Conservation (phyloP, 1,284 basidiomycete species). For the Trichosporon faecale region DNA sequence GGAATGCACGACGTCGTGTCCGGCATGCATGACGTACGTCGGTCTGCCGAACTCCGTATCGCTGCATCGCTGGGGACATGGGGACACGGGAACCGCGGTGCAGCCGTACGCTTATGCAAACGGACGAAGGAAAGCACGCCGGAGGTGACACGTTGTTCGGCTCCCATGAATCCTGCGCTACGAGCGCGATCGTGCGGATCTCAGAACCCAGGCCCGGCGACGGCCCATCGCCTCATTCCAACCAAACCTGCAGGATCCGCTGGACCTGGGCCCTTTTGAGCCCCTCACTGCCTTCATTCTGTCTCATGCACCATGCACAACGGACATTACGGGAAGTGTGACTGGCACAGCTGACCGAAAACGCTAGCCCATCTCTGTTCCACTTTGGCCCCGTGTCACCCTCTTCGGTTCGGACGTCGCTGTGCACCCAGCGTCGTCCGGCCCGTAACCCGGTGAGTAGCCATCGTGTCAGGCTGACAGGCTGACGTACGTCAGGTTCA, state of each 20-base stretch:
- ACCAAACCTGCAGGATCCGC: background rate
- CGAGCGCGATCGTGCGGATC: background rate
- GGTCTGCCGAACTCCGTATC: background rate
- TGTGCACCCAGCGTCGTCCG: background rate
- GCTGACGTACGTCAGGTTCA: background rate
- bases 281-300: background rate
- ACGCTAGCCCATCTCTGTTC: background rate
- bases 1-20: background rate
- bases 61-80: background rate
- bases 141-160: background rate
- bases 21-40: conserved; percentile 3
- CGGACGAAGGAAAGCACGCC: background rate
- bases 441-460: background rate
- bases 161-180: background rate
- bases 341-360: background rate
- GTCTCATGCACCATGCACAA: background rate
- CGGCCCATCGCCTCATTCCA: background rate
- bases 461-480: background rate
- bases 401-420: background rate
- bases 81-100: background rate
- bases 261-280: background rate
- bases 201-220: background rate
- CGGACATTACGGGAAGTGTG: background rate
- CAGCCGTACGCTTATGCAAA: background rate
- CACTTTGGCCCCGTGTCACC: background rate